Conservation (phyloP, 805 yeast genomes). For the Candida silvicultrix region DNA sequence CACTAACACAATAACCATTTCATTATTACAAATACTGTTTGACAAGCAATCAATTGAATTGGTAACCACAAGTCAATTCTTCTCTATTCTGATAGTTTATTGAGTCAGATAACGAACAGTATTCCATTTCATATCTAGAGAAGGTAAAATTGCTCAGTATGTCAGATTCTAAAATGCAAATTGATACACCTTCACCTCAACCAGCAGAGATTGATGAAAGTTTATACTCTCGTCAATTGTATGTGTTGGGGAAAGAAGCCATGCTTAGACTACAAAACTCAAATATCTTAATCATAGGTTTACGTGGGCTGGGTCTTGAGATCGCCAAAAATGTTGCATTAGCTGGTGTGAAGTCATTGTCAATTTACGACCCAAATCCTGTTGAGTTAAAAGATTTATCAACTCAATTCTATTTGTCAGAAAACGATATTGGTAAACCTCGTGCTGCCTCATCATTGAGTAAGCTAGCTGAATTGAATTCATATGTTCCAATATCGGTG, state of each 20-base stretch:
- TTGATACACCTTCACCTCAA: conserved; percentile 31
- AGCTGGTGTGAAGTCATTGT: conserved; percentile 92
- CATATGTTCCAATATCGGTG: conserved; percentile 81
- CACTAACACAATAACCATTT: background rate
- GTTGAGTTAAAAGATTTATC: conserved; percentile 70
- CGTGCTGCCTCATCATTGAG: conserved; percentile 69
- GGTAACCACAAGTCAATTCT: background rate
- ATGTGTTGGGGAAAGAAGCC: conserved; percentile 96
- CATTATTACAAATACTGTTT: background rate
- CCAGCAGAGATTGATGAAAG: conserved; percentile 74
- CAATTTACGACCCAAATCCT: conserved; percentile 75
- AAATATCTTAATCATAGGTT: conserved; percentile 84
- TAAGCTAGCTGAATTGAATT: conserved; percentile 75
- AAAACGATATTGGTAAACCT: conserved; percentile 66
- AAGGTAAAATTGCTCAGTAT: conserved; percentile 1
- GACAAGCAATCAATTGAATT: background rate
- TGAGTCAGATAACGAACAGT: background rate
- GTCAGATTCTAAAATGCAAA: conserved; percentile 34
- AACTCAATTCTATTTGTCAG: conserved; percentile 78
- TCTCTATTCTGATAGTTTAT: too few species aligned
- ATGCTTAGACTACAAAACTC: conserved; percentile 96
- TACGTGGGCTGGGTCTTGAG: conserved; percentile 91
- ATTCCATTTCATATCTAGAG: background rate
- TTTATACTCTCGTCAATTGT: conserved; percentile 92
- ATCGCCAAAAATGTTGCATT: conserved; percentile 94